Evolutionary conservation across 805 yeast species (phyloP).

Genomic region (Hanseniaspora clermontiae): DNA sequence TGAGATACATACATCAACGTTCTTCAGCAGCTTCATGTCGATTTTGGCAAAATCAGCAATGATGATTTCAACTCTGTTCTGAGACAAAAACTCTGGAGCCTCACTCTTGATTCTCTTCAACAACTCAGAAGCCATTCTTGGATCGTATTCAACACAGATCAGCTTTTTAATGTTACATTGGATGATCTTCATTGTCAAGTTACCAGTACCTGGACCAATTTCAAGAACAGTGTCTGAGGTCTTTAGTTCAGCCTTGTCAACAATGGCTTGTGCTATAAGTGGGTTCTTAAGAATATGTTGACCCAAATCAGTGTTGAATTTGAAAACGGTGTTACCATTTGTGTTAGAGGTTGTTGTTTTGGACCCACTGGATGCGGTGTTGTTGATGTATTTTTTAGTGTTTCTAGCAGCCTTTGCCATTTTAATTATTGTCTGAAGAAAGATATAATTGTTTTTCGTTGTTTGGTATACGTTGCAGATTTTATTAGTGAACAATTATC

Average conservation of each 20-base stretch:
- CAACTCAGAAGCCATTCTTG: constrained; percentile 98
- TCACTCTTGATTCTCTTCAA: constrained; percentile 74
- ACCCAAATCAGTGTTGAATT: constrained; percentile 91
- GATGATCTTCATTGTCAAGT: constrained; percentile 79
- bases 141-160: constrained; percentile 97
- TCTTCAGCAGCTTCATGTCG: constrained; percentile 52
- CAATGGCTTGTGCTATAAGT: constrained; percentile 93
- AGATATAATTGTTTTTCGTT: not conserved
- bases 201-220: constrained; percentile 99
- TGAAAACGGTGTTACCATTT: constrained; percentile 59
- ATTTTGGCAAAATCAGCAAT: constrained; percentile 94
- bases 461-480: no score
- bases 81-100: constrained; percentile 6
- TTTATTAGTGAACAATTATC: no score
- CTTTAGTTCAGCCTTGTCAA: constrained; percentile 83
- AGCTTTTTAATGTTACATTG: constrained; percentile 80
- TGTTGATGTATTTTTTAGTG: constrained; percentile 39
- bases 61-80: constrained; percentile 62
- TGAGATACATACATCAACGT: constrained; percentile 89
- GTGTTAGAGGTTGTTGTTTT: constrained; percentile 37
- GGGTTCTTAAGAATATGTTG: constrained; percentile 96
- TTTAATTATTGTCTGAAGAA: not conserved
- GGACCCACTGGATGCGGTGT: constrained; percentile 52
- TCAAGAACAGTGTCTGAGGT: constrained; percentile 90
- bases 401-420: constrained; percentile 59